phyloP scores from a whole-genome alignment of 108 stramenopile genomes.

The Pseudonitzschia multiseries region DNA sequence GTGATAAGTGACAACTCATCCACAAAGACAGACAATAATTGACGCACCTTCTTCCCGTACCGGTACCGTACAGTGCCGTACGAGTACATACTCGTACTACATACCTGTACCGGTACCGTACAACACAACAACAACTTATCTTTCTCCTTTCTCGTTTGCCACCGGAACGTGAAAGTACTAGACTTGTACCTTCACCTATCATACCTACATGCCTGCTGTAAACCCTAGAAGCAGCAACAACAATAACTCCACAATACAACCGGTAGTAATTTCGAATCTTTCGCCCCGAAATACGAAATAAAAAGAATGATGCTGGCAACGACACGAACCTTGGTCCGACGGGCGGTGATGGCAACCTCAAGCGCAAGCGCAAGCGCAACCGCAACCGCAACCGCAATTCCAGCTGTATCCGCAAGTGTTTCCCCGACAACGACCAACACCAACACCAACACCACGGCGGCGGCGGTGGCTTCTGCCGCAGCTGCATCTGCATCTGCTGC shows the following conservation, averaged over 20 bases:
- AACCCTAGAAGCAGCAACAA: not conserved
- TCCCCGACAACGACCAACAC: not conserved
- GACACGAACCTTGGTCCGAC: conserved; percentile 9
- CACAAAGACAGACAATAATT: not conserved
- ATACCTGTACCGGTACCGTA: too few relatives aligned
- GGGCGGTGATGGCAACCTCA: conserved; percentile 1
- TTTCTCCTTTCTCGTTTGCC: too few relatives aligned
- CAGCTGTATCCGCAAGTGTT: not conserved
- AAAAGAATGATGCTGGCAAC: conserved; percentile 5
- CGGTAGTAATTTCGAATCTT: not conserved
- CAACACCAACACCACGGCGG: too few relatives aligned
- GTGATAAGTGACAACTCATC: not conserved
- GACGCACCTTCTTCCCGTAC: not conserved
- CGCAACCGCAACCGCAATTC: not conserved
- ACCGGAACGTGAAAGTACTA: too few relatives aligned
- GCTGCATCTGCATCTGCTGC: not conserved
- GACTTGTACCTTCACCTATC: too few relatives aligned
- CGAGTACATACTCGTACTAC: too few relatives aligned
- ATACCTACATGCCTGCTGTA: too few relatives aligned
- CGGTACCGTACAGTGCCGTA: too few relatives aligned
- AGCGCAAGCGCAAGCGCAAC: not conserved
- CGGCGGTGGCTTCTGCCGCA: too few relatives aligned
- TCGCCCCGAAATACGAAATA: too few relatives aligned
- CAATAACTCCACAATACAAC: not conserved
- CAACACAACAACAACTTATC: too few relatives aligned